Base-by-base conservation (phyloP, 1,284 basidiomycete genomes). In the Rhodotorula sp. region DNA sequence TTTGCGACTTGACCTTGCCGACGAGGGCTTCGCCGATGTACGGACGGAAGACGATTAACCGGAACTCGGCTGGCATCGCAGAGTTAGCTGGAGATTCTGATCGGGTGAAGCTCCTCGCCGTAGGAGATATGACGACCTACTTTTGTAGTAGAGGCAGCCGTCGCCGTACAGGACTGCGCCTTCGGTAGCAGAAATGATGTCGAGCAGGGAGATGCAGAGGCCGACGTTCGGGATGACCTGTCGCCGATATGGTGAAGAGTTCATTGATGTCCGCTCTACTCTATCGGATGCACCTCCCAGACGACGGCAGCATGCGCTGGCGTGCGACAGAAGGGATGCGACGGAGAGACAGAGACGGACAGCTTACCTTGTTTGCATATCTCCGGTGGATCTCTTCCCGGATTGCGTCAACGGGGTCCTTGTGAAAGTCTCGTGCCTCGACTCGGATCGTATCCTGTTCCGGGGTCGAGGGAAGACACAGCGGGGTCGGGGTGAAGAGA, bases 151-250 rank as follows among this genome's bases (percentile, higher is more conserved):
- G 78, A 95, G 83, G 79, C 89, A 89, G 0, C 95, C 95, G 80
- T 99, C 95, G 0, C 95, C 95, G 80, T 95, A 96, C 42, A 93
- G 86, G 17, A 98, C 89, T 73, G 90, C 93, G 4, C 95, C 95
- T 78, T 97, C 93, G 17, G 92, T 89, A 3, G 88, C 90, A 74
- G 91, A 87, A 1, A 89, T 84, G 33, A 98, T 82, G 80, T 98
- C 95, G 74, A 93, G 95, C 0, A 94, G 87, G 65, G 88, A 90
- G 66, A 98, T 86, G 77, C 92, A 94, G 24, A 98, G 85, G 0
- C 95, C 95, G 61, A 95, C 89, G 72, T 93, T 90, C 75, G 93
- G 90, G n/a, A 97, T 83, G 53, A 97, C 88, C 75, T 89, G 69
- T 5, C 26, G 26, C 10, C 37, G 29, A 30, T 30, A n/a, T 2